Conservation (phyloP, 2,329 filamentous ascomycete species). For the Fusarium veterinarium region DNA sequence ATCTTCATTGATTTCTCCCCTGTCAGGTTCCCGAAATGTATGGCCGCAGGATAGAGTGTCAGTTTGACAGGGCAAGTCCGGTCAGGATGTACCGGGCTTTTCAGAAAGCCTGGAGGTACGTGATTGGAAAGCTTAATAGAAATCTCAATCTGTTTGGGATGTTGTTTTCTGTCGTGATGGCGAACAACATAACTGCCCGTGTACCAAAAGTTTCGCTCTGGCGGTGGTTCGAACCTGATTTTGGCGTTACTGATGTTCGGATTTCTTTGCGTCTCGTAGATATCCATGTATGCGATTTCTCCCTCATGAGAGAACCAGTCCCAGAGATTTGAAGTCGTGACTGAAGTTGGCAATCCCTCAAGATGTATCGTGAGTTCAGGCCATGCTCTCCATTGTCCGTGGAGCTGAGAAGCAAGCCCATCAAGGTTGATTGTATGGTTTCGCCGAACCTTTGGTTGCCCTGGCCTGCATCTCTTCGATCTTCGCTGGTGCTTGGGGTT, state of each 20-base stretch:
- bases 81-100: constrained; percentile 32
- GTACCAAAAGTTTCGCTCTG: constrained; percentile 63
- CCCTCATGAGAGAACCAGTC: constrained; percentile 64
- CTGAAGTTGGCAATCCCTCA: constrained; percentile 48
- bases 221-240: constrained; percentile 70
- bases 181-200: constrained; percentile 46
- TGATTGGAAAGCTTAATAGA: constrained; percentile 2
- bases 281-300: constrained; percentile 65
- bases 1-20: constrained; percentile 67
- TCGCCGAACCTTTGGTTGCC: neutral
- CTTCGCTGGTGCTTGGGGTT: neutral
- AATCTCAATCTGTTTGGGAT: constrained; percentile 40
- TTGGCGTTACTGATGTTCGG: constrained; percentile 48
- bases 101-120: constrained; percentile 23
- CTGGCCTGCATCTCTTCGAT: neutral
- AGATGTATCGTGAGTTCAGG: constrained; percentile 49
- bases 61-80: constrained; percentile 50
- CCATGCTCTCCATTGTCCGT: constrained; percentile 50
- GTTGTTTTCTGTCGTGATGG: constrained; percentile 34
- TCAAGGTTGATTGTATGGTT: neutral
- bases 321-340: constrained; percentile 60
- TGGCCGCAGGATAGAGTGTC: constrained; percentile 55
- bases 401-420: neutral
- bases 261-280: constrained; percentile 50
- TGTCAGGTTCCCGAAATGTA: constrained; percentile 73